Conservation (phyloP, 148 eudicot genomes). For the Euryodendron excelsum region DNA sequence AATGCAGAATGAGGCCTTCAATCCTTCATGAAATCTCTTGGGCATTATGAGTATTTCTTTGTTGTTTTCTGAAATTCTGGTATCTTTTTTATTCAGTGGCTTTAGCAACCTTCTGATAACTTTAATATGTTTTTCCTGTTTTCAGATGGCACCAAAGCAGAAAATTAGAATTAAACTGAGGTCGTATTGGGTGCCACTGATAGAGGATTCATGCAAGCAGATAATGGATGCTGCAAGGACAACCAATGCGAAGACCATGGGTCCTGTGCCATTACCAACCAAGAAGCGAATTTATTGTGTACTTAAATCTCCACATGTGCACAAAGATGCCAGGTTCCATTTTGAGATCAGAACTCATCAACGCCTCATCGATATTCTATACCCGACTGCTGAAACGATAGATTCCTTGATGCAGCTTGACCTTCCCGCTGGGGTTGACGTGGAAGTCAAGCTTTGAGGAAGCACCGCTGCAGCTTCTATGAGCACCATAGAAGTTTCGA, state of each 20-base stretch:
- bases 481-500: neutral
- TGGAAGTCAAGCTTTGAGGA: slow-evolving; percentile 86
- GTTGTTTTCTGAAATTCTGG: neutral
- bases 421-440: slow-evolving; percentile 97
- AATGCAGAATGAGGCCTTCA: neutral
- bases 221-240: slow-evolving; percentile 88
- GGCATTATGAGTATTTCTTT: slow-evolving; percentile 19
- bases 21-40: neutral
- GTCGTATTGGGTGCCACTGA: slow-evolving; percentile 88
- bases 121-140: neutral
- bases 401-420: slow-evolving; percentile 97
- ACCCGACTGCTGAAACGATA: slow-evolving; percentile 95
- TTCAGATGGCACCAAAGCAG: slow-evolving; percentile 64
- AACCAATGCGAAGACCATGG: slow-evolving; percentile 84
- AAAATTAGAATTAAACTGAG: slow-evolving; percentile 89
- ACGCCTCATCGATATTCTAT: slow-evolving; percentile 82
- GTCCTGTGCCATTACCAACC: slow-evolving; percentile 92
- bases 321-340: slow-evolving; percentile 96
- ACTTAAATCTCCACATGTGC: slow-evolving; percentile 93
- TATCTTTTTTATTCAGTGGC: neutral
- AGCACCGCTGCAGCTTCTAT: slow-evolving; percentile 7
- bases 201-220: slow-evolving; percentile 92
- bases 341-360: slow-evolving; percentile 96
- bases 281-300: slow-evolving; percentile 81
- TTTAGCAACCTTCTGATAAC: neutral